Base-by-base conservation (phyloP, 2,329 filamentous ascomycete genomes). In the Bipolaris bicolor region DNA sequence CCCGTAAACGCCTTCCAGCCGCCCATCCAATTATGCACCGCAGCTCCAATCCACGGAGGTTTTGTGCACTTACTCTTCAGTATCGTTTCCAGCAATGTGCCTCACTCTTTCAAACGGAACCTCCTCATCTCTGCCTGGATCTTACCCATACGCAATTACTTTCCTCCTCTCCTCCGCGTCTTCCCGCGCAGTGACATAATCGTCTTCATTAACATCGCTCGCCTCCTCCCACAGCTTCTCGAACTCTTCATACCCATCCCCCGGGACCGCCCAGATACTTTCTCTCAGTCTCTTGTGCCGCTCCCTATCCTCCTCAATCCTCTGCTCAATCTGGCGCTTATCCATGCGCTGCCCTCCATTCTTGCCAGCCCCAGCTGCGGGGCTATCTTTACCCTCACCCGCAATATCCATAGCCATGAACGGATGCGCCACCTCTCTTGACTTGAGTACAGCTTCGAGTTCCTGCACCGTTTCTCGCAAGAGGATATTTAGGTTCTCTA, bases 281-380 rank as follows among this genome's bases (percentile, higher is more conserved):
- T 99, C 95, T 20, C 95, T 82, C 69, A 94, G 81, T 41, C 94
- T 82, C 82, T 99, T 99, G 77, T 99, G 96, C 41, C 95, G 83
- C 76, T 99, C 95, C 3, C 95, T 83, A 76, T 99, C 95, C 78
- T 99, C 96, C 68, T 99, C 96, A 62, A 99, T 97, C 39, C 95
- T 84, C 80, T 98, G 93, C 78, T 98, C 93, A 51, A 97, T 90
- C 78, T 97, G 91, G 54, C 90, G 85, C 78, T 94, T 95, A 70
- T 97, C 91, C 49, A 95, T 75, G 49, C 83, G 80, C 43, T 81
- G 76, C 9, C 69, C 70, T 3, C 80, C 80, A 51, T 78, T 79
- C 44, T 37, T 60, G 18, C 34, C 36, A 15, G 46, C 15, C 15
- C 29, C 29, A 31, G 34, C 62, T 34, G 58, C 58, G 6, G 61